Percentiles rank a stretch among this genome's conserved stretches.
Evolutionary conservation across 2,329 filamentous ascomycete species (phyloP).

Genomic region (Beauveria bassiana): DNA sequence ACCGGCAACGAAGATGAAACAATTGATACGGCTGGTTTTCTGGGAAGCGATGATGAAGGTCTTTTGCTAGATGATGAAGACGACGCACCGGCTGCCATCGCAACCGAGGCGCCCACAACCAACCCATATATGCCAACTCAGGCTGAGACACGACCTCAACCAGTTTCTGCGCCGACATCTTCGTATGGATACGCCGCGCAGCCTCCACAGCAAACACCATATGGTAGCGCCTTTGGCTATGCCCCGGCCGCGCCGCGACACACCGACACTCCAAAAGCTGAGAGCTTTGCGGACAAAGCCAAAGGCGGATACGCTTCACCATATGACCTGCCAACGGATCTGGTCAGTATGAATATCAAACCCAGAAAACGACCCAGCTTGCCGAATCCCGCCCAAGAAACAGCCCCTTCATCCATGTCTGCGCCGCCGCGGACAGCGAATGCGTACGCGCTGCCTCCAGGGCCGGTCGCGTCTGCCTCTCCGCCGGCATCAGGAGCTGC

Average conservation of each 20-base stretch:
- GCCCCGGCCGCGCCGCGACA: slow-evolving; percentile 20
- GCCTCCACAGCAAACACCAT: slow-evolving; percentile 18
- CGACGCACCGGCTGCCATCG: slow-evolving; percentile 20
- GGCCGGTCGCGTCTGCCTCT: slow-evolving; percentile 12
- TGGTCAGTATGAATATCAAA: slow-evolving; percentile 48
- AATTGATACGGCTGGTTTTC: slow-evolving; percentile 57
- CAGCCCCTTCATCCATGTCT: slow-evolving; percentile 32
- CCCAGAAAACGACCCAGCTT: slow-evolving; percentile 58
- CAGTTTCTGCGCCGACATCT: slow-evolving; percentile 10
- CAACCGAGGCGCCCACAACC: neutral
- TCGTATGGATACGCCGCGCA: slow-evolving; percentile 8
- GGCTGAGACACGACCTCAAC: slow-evolving; percentile 1
- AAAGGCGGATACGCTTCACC: slow-evolving; percentile 92
- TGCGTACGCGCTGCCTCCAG: slow-evolving; percentile 45
- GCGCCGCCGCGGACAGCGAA: slow-evolving; percentile 50
- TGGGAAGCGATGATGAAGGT: slow-evolving; percentile 78
- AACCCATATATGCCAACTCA: slow-evolving; percentile 13
- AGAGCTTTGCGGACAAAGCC: slow-evolving; percentile 84
- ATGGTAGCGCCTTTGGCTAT: slow-evolving; percentile 23
- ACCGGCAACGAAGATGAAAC: slow-evolving; percentile 33
- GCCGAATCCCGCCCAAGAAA: slow-evolving; percentile 42
- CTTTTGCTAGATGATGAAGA: slow-evolving; percentile 66
- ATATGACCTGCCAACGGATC: slow-evolving; percentile 88
- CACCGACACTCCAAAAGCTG: slow-evolving; percentile 48
- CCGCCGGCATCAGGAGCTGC: slow-evolving; percentile 19